Percentiles rank a stretch among this genome's conserved stretches.
Evolutionary conservation across 495 filamentous ascomycete genomes (phyloP).

Genomic region (Neurospora cerealis): DNA sequence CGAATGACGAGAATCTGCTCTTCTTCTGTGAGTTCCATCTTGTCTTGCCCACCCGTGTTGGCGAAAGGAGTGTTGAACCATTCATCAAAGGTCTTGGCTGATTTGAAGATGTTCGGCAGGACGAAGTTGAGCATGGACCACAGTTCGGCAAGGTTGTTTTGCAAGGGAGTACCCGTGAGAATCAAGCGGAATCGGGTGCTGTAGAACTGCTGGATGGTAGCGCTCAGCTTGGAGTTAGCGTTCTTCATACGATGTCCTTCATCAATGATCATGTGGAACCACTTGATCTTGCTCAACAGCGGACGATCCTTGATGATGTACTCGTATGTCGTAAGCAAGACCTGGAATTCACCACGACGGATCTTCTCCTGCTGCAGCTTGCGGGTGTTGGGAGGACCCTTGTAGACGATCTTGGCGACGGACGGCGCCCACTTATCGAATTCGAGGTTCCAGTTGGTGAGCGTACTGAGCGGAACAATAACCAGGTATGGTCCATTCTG

Average conservation of each 20-base stretch:
- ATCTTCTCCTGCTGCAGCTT: conserved; percentile 91
- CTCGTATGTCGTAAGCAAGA: conserved; percentile 93
- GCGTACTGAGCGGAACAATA: conserved; percentile 89
- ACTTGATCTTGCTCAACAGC: conserved; percentile 90
- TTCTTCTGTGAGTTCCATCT: conserved; percentile 99
- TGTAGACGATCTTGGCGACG: conserved; percentile 83
- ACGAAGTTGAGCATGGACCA: conserved; percentile 99
- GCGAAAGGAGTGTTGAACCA: conserved; percentile 99
- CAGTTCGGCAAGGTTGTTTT: conserved; percentile 93
- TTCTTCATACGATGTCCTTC: conserved; percentile 99
- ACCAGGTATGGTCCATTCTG: conserved; percentile 92
- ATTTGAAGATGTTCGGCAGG: conserved; percentile 97
- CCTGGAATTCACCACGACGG: conserved; percentile 90
- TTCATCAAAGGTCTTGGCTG: conserved; percentile 96
- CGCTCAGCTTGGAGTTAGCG: conserved; percentile 89
- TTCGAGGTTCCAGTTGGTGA: conserved; percentile 97
- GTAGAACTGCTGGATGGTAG: conserved; percentile 90
- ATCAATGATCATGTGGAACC: conserved; percentile 99
- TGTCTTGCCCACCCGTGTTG: conserved; percentile 94
- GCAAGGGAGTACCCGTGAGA: conserved; percentile 90
- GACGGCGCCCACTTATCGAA: conserved; percentile 98
- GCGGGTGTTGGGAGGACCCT: conserved; percentile 79
- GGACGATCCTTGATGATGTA: conserved; percentile 99
- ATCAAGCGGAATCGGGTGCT: conserved; percentile 90
- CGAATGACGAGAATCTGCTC: conserved; percentile 97